Conservation (phyloP, 805 yeast species). For the Candida succiphila region DNA sequence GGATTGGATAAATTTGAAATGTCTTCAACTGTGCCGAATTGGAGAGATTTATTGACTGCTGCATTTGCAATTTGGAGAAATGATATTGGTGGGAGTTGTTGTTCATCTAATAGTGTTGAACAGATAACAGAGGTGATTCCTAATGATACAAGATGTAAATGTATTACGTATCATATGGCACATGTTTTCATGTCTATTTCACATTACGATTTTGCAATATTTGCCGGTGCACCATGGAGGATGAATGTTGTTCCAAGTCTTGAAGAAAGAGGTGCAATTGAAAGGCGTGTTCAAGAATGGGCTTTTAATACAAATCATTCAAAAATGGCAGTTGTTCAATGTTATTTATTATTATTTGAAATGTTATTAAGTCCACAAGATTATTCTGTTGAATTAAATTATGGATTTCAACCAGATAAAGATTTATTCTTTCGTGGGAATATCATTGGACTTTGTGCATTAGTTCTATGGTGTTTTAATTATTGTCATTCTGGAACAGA, state of each 20-base stretch:
- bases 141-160: constrained; percentile 43
- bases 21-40: constrained; percentile 28
- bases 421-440: constrained; percentile 40
- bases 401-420: constrained; percentile 37
- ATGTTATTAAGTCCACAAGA: constrained; percentile 49
- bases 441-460: constrained; percentile 28
- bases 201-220: constrained; percentile 70
- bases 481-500: constrained; percentile 40
- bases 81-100: constrained; percentile 29
- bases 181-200: constrained; percentile 64
- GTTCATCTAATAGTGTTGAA: constrained; percentile 23
- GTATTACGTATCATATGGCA: constrained; percentile 63
- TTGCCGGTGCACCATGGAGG: constrained; percentile 75
- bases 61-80: constrained; percentile 66
- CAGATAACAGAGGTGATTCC: constrained; percentile 17
- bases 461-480: constrained; percentile 44
- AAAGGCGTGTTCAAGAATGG: constrained; percentile 43
- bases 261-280: constrained; percentile 38
- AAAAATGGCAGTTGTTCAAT: constrained; percentile 46
- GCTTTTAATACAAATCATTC: constrained; percentile 37
- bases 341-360: constrained; percentile 51
- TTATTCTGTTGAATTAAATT: constrained; percentile 28
- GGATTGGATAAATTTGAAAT: constrained; percentile 27
- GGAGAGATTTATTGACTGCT: constrained; percentile 64
- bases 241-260: constrained; percentile 56